phyloP scores from a whole-genome alignment of 2,329 filamentous ascomycete species.

The Diaporthe vaccinii region DNA sequence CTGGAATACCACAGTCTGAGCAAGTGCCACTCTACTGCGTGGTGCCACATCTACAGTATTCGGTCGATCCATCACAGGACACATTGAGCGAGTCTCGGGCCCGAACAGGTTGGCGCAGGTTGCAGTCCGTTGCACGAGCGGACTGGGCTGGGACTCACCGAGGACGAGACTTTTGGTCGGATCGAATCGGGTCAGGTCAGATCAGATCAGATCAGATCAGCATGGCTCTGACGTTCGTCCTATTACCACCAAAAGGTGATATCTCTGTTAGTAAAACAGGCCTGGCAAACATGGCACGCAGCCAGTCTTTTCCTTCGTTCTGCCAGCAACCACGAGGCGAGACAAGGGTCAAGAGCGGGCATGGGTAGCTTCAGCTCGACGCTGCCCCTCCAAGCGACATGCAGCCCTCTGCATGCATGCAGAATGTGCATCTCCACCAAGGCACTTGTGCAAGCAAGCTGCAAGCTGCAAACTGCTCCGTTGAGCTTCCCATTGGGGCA shows the following conservation, averaged over 20 bases:
- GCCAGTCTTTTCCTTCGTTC: not conserved
- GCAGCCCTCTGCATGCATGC: conserved; percentile 37
- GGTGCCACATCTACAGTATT: conserved; percentile 4
- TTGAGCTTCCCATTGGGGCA: conserved; percentile 37
- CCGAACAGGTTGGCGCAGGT: not conserved
- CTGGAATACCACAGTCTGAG: conserved; percentile 20
- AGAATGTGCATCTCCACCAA: conserved; percentile 30
- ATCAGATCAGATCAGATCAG: conserved; percentile 6
- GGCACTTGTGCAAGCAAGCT: conserved; percentile 17
- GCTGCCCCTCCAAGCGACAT: conserved; percentile 35
- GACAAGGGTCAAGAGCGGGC: conserved; percentile 32
- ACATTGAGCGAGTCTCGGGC: conserved; percentile 18
- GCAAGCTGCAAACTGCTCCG: conserved; percentile 25
- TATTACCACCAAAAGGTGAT: not conserved
- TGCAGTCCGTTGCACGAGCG: not conserved
- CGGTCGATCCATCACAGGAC: conserved; percentile 32
- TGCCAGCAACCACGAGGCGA: conserved; percentile 39
- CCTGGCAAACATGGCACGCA: not conserved
- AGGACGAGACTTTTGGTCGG: not conserved
- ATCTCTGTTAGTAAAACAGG: not conserved
- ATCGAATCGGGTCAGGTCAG: not conserved
- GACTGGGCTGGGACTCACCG: not conserved
- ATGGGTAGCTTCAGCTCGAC: conserved; percentile 37
- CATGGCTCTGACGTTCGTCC: conserved; percentile 20
- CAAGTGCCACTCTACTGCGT: conserved; percentile 11